These are phyloP conservation scores for Botryobasidium botryosum DNA, from an alignment of 768 basidiomycete species.

Conservation along the genomic window DNA sequence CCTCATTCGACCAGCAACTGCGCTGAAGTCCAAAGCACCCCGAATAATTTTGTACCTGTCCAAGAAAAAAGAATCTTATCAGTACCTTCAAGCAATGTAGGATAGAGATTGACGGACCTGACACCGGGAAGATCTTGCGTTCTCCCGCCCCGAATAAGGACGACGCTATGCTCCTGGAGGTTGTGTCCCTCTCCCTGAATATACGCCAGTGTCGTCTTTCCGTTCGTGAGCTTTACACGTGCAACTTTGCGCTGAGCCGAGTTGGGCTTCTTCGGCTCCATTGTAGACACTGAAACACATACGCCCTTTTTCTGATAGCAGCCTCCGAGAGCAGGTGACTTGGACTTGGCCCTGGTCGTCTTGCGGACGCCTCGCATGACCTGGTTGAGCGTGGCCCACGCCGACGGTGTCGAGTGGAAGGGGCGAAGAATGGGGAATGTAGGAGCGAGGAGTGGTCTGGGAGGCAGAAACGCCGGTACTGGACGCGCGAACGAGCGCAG, in stretches of 20 bases:
- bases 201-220: conserved; percentile 80
- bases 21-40: conserved; percentile 80
- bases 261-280: conserved; percentile 94
- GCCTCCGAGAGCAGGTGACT: conserved; percentile 62
- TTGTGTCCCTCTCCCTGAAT: conserved; percentile 97
- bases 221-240: conserved; percentile 78
- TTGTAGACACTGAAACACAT: conserved; percentile 60
- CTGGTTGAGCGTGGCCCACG: conserved; percentile 63
- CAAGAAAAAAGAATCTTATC: background rate
- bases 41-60: conserved; percentile 86
- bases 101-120: conserved; percentile 36
- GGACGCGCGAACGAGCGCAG: too few relatives aligned
- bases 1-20: conserved; percentile 66
- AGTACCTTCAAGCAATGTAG: background rate
- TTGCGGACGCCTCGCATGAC: conserved; percentile 54
- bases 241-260: conserved; percentile 97
- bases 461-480: background rate
- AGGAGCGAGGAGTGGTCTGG: background rate
- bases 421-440: conserved; percentile 2
- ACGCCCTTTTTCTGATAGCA: conserved; percentile 88
- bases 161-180: conserved; percentile 92
- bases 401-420: conserved; percentile 12
- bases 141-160: conserved; percentile 85
- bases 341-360: conserved; percentile 32
- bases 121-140: conserved; percentile 98